Base-by-base conservation (phyloP, 2,329 filamentous ascomycete species). In the Arachnomyces sp. region DNA sequence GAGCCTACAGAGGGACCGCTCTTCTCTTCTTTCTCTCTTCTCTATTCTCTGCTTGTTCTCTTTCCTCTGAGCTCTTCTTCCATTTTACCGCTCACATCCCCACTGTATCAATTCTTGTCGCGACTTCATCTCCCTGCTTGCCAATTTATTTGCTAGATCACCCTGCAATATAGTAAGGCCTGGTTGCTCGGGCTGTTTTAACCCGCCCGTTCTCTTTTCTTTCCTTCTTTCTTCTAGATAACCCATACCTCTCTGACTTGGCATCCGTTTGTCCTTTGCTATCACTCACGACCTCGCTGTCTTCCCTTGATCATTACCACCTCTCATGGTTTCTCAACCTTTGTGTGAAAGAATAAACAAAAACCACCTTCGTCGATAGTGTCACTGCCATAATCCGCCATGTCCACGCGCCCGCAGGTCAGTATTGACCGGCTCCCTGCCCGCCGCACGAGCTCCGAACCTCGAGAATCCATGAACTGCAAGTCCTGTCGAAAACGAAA, bases 401-500 rank as follows among this genome's bases (percentile, higher is more conserved):
- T 45, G 58, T 82, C 86, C 73, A 78, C 83, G 48, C 77, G 85
- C 54, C 82, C 83, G 18, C 82, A 86, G 68, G 81, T 89, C 55
- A 82, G 84, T 59, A 90, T 90, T 61, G 83, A 89, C 65, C 78
- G 85, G 46, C 69, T 90, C 50, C 82, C 84, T 17, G 74, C 80
- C 40, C 78, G 82, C 47, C 79, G 83, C 31, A 71, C 78, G 63
- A 80, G 74, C 62, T 82, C 78, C 53, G 84, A 92, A 61, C 85
- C 84, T 31, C 80, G 84, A 54, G 87, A 93, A 70, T 85, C 84
- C 28, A 94, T 94, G 87, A 94, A 94, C 63, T 94, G 87, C 78
- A 93, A 94, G 65, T 92, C 86, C 42, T 94, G 87, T 70, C 78
- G 87, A 52, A 93, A 93, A 66, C 76, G 87, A 68, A 94, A 94